Evolutionary conservation across 495 filamentous ascomycete genomes (phyloP), one percentile per base, ranked within the genome.

Genomic region (Neurospora sp.): DNA sequence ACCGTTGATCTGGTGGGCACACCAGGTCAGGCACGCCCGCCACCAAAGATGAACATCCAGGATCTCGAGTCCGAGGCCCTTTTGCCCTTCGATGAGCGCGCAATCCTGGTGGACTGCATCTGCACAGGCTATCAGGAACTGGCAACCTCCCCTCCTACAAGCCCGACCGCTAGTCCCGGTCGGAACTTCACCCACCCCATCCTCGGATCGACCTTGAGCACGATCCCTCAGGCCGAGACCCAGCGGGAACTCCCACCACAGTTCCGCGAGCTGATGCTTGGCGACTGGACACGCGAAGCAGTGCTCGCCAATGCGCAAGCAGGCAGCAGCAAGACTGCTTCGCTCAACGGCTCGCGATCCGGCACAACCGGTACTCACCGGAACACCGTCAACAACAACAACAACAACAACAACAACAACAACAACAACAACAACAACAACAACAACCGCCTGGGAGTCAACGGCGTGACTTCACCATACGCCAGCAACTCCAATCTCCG

Each of bases 201-300:
- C 8, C 79, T 92, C 39, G 84, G 83, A 68, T 82, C 83, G 18
- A 78, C 81, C 0, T 73, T 85, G 70, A 82, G 79, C 78, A 71
- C 78, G 4, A 78, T 82, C 39, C 81, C 80, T 11, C 74, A 78
- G 18, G 78, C 77, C 40, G 77, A 82, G 44, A 74, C 78, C 39
- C 73, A 80, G 69, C 68, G 82, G 73, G 81, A 84, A 68, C 68
- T 85, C 42, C 80, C 84, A 74, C 27, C 76, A 4, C 88, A 85
- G 20, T 86, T 92, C 71, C 89, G 86, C 73, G 91, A 95, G 68
- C 88, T 91, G 74, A 85, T 94, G 76, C 84, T 89, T 14, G 72
- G 75, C 70, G 87, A 91, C 39, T 98, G 94, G 94, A 90, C 86
- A 44, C 89, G 88, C 74, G 93, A 96, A 73, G 81, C 83, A 9